phyloP scores from a whole-genome alignment of 345 rosid genomes.

The Dipteronia dyeriana region DNA sequence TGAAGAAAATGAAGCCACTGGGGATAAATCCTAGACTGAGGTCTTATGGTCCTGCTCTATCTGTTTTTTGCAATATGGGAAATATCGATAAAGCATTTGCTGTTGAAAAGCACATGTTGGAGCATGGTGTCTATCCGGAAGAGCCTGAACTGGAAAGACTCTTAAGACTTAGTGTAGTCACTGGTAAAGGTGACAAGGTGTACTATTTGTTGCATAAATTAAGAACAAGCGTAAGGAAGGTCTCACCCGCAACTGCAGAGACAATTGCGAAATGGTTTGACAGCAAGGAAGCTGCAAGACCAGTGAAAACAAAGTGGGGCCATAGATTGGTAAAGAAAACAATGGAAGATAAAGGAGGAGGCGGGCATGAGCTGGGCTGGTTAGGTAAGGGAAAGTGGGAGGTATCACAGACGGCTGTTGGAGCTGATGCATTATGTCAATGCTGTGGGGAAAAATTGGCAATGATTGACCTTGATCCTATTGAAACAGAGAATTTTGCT shows the following conservation, averaged over 20 bases:
- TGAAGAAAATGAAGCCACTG: constrained; percentile 56
- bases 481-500: constrained; percentile 64
- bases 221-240: constrained; percentile 50
- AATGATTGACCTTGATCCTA: constrained; percentile 60
- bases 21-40: constrained; percentile 61
- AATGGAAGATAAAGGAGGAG: constrained; percentile 58
- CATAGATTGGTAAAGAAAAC: constrained; percentile 36
- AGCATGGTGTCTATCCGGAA: constrained; percentile 62
- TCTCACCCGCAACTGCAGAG: constrained; percentile 50
- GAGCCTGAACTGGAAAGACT: constrained; percentile 68
- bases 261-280: constrained; percentile 56
- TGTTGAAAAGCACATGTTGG: constrained; percentile 66
- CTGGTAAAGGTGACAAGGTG: constrained; percentile 58
- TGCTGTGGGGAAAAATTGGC: constrained; percentile 63
- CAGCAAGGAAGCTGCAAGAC: constrained; percentile 45
- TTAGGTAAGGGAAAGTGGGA: constrained; percentile 67
- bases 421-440: constrained; percentile 51
- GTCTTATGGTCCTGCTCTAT: constrained; percentile 68
- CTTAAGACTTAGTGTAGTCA: constrained; percentile 47
- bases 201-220: constrained; percentile 64
- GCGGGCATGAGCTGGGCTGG: constrained; percentile 82
- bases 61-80: constrained; percentile 44
- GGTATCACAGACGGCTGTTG: constrained; percentile 38
- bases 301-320: constrained; percentile 55
- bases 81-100: constrained; percentile 52